Base-by-base conservation (phyloP, 345 rosid genomes). In the Eucalyptus pumila region DNA sequence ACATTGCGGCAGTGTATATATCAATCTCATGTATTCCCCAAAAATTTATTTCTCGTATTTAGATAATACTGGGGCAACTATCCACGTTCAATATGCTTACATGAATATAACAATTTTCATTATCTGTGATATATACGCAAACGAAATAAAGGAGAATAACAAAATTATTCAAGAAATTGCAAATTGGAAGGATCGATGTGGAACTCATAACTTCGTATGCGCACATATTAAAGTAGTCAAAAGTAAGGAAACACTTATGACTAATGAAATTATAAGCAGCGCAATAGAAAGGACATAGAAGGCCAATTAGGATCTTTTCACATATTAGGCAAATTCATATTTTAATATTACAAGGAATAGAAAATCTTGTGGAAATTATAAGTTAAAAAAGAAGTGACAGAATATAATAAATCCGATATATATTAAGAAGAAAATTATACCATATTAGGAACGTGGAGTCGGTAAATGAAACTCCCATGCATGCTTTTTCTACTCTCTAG, bases 111-210 rank as follows among this genome's bases (percentile, higher is more conserved):
- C 17, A 4, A 6, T 62, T 12, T 62, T 62, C 32, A 4, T 62
- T 2, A 14, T 14, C 37, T 3, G 1, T 30, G 9, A 62, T 14
- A 62, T 15, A 8, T 4, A 3, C 2, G 11, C 76, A 4, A 15
- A n/a, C 19, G 19, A n/a, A 67, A 5, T n/a, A 15, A 67, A 67
- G 76, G 76, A 67, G 40, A 15, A 8, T 67, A 67, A n/a, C 37
- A 67, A 67, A 67, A 67, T 15, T 67, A 67, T 67, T 67, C 11
- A 15, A n/a, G 76, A 67, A 67, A n/a, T n/a, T n/a, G 19, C 42
- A 69, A 32, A 69, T 4, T 32, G 80, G 40, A 32, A 69, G 24
- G 24, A 69, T 34, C 2, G 24, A 69, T 2, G 14, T 32, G 42
- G 13, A 69, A 1, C 12, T 69, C 42, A 17, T 9, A 67, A 32